Evolutionary conservation across 2,329 filamentous ascomycete species (phyloP).

Genomic region (Diatrype stigma): DNA sequence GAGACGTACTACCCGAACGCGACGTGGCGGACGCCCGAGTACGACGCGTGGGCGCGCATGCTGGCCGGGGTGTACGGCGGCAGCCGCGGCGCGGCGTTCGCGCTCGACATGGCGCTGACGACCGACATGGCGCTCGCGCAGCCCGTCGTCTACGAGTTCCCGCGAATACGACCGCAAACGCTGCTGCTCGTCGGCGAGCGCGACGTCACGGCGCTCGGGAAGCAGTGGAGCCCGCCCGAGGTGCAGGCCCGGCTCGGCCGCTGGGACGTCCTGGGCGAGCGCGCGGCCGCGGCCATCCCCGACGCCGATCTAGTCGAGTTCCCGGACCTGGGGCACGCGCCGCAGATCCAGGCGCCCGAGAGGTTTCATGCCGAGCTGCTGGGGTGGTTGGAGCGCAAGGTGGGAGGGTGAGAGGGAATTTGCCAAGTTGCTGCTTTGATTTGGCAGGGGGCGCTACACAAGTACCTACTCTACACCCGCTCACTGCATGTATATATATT

Average conservation of each 20-base stretch:
- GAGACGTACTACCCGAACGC: slow-evolving; percentile 43
- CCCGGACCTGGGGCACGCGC: slow-evolving; percentile 45
- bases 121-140: slow-evolving; percentile 54
- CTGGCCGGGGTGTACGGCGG: slow-evolving; percentile 47
- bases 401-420: neutral
- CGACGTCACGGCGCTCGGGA: slow-evolving; percentile 52
- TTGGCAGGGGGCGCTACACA: too few relatives aligned
- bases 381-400: slow-evolving; percentile 33
- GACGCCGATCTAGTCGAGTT: slow-evolving; percentile 43
- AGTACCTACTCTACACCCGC: too few relatives aligned
- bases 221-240: slow-evolving; percentile 43
- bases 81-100: slow-evolving; percentile 36
- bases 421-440: too few relatives aligned
- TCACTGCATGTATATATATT: too few relatives aligned
- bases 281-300: slow-evolving; percentile 39
- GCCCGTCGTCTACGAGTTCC: slow-evolving; percentile 47
- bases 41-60: slow-evolving; percentile 54
- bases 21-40: slow-evolving; percentile 40
- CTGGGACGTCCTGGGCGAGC: slow-evolving; percentile 45
- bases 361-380: slow-evolving; percentile 43
- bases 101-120: slow-evolving; percentile 44
- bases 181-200: slow-evolving; percentile 47
- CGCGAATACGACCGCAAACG: slow-evolving; percentile 39
- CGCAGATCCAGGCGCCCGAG: slow-evolving; percentile 47
- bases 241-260: slow-evolving; percentile 43